These are phyloP conservation scores for Globisporangium acanthophoron DNA, from an alignment of 352 stramenopile species.

Conservation along the genomic window DNA sequence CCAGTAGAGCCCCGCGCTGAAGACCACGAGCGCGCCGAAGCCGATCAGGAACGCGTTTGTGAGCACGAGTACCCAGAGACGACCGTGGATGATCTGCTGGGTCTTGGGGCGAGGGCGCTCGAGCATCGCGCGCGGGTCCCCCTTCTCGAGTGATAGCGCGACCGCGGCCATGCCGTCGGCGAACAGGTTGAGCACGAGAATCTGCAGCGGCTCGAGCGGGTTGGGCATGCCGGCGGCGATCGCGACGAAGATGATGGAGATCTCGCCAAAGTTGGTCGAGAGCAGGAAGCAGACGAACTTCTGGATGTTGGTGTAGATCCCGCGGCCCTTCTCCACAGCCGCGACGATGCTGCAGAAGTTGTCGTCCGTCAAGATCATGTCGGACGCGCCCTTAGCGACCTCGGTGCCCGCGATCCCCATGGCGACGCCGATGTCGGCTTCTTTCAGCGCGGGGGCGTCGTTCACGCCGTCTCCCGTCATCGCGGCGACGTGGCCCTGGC, in stretches of 20 bases:
- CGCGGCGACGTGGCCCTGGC: conserved; percentile 82
- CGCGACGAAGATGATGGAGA: conserved; percentile 72
- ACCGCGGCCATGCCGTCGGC: conserved; percentile 90
- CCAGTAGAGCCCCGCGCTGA: conserved; percentile 56
- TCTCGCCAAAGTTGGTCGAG: conserved; percentile 95
- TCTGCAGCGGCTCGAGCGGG: conserved; percentile 95
- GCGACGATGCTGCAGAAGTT: conserved; percentile 98
- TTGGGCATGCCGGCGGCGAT: conserved; percentile 56
- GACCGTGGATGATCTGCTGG: conserved; percentile 46
- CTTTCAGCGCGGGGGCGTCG: conserved; percentile 96
- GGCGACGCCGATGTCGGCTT: conserved; percentile 93
- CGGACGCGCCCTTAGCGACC: conserved; percentile 96
- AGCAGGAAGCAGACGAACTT: conserved; percentile 99
- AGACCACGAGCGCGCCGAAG: conserved; percentile 29
- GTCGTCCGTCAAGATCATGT: conserved; percentile 98
- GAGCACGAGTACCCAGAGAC: conserved; percentile 51
- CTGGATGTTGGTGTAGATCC: conserved; percentile 97
- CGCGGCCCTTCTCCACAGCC: conserved; percentile 93
- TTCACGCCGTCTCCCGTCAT: conserved; percentile 99
- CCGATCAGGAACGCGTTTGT: conserved; percentile 47
- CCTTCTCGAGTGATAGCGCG: conserved; percentile 65
- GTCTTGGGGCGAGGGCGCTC: conserved; percentile 53
- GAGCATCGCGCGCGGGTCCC: conserved; percentile 58
- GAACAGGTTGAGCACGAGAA: conserved; percentile 98
- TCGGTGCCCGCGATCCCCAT: conserved; percentile 98